Evolutionary conservation across 768 basidiomycete species (phyloP), one percentile per base, ranked within the genome.

Genomic region (Tubosaeta sp.): DNA sequence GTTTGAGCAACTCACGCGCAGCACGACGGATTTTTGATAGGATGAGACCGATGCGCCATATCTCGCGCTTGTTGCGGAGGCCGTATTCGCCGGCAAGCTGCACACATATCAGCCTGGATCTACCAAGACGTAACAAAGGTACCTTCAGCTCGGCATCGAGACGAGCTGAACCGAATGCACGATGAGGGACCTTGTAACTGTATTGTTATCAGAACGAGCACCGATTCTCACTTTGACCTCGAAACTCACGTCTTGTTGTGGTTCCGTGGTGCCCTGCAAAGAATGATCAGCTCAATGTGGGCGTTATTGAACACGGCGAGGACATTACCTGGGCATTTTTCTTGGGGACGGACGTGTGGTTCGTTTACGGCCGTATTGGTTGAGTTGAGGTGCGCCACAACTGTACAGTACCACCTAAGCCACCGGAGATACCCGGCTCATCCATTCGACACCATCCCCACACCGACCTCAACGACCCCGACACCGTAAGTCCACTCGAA

Each of bases 21-120:
- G 96, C 96, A 87, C 96, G 94, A 80, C 96, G 95, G 70, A 99
- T 99, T 83, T 99, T 97, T 67, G 96, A 99, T 49, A 99, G 87
- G 71, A 85, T 86, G 67, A 99, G 87, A 71, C 92, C 85, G 73
- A 99, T 98, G 68, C 96, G 91, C 96, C 95, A 99, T 79, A 98
- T 96, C 78, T 99, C 96, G 71, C 95, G 90, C 82, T 99, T 99
- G 90, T 97, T 98, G 73, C 94, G 90, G 71, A 98, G 91, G 72
- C 96, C 96, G 80, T 94, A 98, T 77, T 99, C 96, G 75, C 96
- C 95, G 48, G 94, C 95, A 74, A 98, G 94, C 95, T 96, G 22
- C 34, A 46, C 45, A 46, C 45, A 41, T n/a, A 32, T 51, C 27
- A 54, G 46, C 25, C n/a, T 36, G 27, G 12, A 34, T 43, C 22